phyloP scores from a whole-genome alignment of 441 rosid genomes.

The Adansonia grandidieri region DNA sequence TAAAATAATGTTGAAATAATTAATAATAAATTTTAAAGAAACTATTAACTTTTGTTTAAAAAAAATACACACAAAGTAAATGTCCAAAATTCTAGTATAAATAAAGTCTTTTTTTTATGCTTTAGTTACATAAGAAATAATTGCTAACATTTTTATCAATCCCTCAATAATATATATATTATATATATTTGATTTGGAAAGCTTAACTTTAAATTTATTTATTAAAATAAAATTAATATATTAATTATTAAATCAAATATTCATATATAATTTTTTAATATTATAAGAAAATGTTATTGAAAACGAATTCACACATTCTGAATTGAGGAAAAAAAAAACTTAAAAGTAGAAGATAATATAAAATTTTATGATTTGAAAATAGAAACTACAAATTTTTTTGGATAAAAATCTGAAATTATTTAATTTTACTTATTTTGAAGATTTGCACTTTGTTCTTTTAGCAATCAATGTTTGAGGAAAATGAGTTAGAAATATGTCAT shows the following conservation, averaged over 20 bases:
- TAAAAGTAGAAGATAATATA: background rate
- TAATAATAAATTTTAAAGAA: too few relatives aligned
- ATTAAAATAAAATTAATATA: too few relatives aligned
- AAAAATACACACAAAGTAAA: too few relatives aligned
- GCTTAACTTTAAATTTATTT: background rate
- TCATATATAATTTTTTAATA: background rate
- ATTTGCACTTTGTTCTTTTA: background rate
- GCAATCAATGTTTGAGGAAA: slow-evolving; percentile 8
- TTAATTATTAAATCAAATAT: background rate
- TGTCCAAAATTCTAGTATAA: background rate
- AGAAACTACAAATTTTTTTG: background rate
- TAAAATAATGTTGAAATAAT: too few relatives aligned
- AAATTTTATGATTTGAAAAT: background rate
- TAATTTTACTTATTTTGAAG: background rate
- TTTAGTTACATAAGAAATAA: background rate
- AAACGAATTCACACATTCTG: background rate
- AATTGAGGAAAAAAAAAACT: background rate
- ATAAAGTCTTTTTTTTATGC: background rate
- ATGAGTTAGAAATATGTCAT: slow-evolving; percentile 28
- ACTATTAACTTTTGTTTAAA: too few relatives aligned
- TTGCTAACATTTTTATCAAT: background rate
- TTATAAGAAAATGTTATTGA: background rate
- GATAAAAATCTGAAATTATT: background rate
- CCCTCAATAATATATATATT: background rate
- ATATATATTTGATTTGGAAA: background rate